phyloP scores from a whole-genome alignment of 306 rosid species.

The Ochetophila trinervis region DNA sequence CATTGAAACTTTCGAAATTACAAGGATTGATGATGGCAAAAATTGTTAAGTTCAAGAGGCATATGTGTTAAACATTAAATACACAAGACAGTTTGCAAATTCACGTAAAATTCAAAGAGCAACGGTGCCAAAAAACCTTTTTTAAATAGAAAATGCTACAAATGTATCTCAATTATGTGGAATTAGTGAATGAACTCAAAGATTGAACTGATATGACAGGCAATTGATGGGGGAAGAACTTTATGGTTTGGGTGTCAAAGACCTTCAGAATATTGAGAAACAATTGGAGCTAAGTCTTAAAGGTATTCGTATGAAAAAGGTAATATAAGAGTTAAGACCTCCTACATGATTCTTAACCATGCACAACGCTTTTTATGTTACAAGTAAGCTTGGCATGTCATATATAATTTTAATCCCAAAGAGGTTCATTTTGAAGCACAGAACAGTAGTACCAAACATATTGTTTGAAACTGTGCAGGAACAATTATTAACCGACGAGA shows the following conservation, averaged over 20 bases:
- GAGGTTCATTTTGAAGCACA: background rate
- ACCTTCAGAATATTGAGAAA: constrained; percentile 59
- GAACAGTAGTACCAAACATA: background rate
- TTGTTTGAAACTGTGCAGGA: constrained; percentile 34
- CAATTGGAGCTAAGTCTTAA: constrained; percentile 59
- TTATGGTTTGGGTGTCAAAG: constrained; percentile 47
- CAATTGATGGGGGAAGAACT: constrained; percentile 66
- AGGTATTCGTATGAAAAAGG: constrained; percentile 65
- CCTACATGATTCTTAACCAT: background rate
- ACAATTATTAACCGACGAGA: constrained; percentile 31
- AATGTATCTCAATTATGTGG: no score
- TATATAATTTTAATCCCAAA: background rate
- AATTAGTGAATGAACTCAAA: no score
- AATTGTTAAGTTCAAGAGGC: no score
- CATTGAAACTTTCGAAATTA: no score
- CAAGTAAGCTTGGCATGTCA: background rate
- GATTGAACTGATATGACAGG: constrained; percentile 30
- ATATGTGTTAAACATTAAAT: no score
- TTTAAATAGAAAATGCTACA: no score
- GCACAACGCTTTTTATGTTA: no score
- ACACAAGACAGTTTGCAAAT: no score
- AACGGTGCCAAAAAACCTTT: no score
- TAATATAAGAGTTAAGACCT: constrained; percentile 23
- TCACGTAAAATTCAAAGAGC: no score
- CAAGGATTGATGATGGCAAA: no score